Evolutionary conservation across 495 filamentous ascomycete genomes (phyloP).

Genomic region (Neurospora cerealis): DNA sequence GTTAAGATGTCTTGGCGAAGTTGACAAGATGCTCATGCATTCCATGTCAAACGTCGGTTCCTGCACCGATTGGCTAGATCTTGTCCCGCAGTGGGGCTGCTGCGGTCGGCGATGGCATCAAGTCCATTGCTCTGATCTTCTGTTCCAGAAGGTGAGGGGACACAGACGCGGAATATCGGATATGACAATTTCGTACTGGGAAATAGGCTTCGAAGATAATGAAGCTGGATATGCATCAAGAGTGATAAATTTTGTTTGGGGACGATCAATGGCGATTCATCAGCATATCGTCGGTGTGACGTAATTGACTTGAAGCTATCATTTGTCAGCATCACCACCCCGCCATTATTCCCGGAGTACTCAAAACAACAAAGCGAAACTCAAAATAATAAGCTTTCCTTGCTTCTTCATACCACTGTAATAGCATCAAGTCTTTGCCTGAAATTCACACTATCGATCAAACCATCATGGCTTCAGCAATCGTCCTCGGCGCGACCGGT

Average conservation of each 20-base stretch:
- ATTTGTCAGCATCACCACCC: background rate
- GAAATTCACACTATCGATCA: background rate
- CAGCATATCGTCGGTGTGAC: background rate
- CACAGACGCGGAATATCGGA: background rate
- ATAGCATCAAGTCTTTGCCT: background rate
- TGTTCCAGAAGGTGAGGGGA: background rate
- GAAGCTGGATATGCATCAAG: background rate
- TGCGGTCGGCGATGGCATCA: background rate
- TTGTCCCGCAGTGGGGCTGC: background rate
- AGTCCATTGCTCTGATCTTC: background rate
- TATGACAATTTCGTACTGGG: background rate
- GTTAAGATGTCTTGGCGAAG: background rate
- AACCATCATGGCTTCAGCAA: constrained; percentile 11
- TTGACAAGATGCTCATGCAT: background rate
- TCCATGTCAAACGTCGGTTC: background rate
- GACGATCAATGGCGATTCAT: background rate
- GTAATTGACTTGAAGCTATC: background rate
- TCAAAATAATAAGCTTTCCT: background rate
- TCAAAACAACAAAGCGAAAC: background rate
- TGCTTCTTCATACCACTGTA: background rate
- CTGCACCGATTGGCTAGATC: background rate
- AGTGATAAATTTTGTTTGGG: background rate
- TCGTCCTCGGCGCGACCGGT: constrained; percentile 16
- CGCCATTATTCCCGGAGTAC: background rate
- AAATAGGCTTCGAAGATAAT: background rate